Evolutionary conservation across 441 rosid species (phyloP).

Genomic region (Syzygium syzygioides): DNA sequence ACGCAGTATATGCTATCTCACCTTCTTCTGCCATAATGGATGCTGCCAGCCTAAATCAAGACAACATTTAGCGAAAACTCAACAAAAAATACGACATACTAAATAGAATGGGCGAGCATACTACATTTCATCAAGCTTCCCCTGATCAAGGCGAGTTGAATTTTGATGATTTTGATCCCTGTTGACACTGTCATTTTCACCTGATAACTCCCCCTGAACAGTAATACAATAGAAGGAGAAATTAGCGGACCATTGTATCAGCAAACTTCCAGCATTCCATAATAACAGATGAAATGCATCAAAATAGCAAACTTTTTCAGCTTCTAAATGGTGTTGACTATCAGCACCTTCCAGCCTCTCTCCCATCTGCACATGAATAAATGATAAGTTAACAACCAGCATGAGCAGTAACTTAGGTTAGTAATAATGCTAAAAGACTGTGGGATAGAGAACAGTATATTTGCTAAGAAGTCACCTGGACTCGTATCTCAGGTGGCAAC

Average conservation of each 20-base stretch:
- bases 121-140: conserved; percentile 12
- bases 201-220: background rate
- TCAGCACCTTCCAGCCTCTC: background rate
- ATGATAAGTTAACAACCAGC: background rate
- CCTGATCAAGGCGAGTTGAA: background rate
- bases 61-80: background rate
- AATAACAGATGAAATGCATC: background rate
- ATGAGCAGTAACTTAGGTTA: background rate
- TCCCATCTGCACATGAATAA: conserved; percentile 1
- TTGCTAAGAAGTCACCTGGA: background rate
- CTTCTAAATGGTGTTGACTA: background rate
- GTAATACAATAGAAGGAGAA: background rate
- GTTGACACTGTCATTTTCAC: background rate
- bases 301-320: background rate
- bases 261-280: background rate
- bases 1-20: background rate
- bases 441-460: background rate
- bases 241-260: background rate
- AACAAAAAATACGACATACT: background rate
- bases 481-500: conserved; percentile 5
- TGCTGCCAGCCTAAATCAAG: conserved; percentile 9
- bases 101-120: background rate
- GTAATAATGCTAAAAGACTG: background rate
- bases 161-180: background rate
- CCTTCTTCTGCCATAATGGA: conserved; percentile 9